These are phyloP conservation scores for Excoecaria cochinchinensis DNA, from an alignment of 345 rosid genomes.

Conservation along the genomic window DNA sequence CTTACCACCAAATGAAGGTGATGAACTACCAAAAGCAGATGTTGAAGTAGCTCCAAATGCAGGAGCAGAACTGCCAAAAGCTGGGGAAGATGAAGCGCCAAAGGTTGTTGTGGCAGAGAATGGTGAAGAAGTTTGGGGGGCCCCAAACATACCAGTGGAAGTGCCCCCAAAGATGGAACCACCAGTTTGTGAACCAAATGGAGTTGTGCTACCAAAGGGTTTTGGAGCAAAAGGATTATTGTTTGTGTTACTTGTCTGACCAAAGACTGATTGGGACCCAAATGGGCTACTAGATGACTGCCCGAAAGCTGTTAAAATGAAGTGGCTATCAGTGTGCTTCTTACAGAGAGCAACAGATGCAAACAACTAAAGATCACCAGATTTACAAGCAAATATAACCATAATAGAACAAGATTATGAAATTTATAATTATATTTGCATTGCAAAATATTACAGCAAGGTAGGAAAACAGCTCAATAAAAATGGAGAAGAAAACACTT, in stretches of 20 bases:
- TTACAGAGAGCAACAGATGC: background rate
- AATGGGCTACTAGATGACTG: conserved; percentile 68
- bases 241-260: conserved; percentile 57
- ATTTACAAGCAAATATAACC: conserved; percentile 2
- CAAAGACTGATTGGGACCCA: conserved; percentile 68
- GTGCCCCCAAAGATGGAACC: conserved; percentile 79
- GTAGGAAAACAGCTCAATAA: background rate
- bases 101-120: conserved; percentile 64
- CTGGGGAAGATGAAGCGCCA: conserved; percentile 73
- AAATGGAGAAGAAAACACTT: background rate
- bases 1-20: conserved; percentile 79
- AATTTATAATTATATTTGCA: background rate
- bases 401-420: background rate
- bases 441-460: background rate
- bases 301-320: conserved; percentile 64
- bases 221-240: conserved; percentile 71
- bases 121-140: conserved; percentile 62
- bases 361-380: background rate
- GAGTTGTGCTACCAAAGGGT: conserved; percentile 62
- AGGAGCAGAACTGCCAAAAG: conserved; percentile 64
- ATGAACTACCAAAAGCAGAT: conserved; percentile 64
- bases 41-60: conserved; percentile 56
- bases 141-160: conserved; percentile 86
- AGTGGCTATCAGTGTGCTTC: conserved; percentile 3
- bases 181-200: conserved; percentile 80